Evolutionary conservation across 148 eudicot genomes (phyloP).

Genomic region (Dianthus caryophyllus): DNA sequence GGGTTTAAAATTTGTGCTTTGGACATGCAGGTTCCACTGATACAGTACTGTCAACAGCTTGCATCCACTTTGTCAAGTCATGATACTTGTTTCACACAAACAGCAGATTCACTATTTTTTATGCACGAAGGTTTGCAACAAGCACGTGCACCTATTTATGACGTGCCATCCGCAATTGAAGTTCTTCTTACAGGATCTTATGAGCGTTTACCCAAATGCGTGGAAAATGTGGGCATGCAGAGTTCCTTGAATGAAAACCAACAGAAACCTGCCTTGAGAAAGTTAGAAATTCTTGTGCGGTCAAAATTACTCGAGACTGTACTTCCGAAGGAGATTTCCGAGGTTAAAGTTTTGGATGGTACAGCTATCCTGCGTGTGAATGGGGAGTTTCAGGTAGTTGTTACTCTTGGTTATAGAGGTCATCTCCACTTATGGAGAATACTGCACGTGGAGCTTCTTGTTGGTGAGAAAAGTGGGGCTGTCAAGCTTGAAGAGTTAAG

Average conservation of each 20-base stretch:
- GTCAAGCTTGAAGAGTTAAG: constrained; percentile 79
- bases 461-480: constrained; percentile 86
- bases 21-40: constrained; percentile 78
- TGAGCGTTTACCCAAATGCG: constrained; percentile 89
- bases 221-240: constrained; percentile 83
- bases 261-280: constrained; percentile 78
- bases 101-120: constrained; percentile 94
- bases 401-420: constrained; percentile 98
- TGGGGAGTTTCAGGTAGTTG: constrained; percentile 90
- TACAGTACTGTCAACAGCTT: constrained; percentile 91
- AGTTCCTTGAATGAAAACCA: constrained; percentile 65
- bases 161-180: constrained; percentile 95
- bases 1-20: constrained; percentile 9
- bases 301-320: constrained; percentile 80
- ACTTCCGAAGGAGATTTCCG: constrained; percentile 74
- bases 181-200: constrained; percentile 87
- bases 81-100: constrained; percentile 93
- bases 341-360: constrained; percentile 78
- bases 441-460: constrained; percentile 95
- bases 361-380: constrained; percentile 79
- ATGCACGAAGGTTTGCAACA: constrained; percentile 97
- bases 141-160: constrained; percentile 99
- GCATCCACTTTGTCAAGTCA: constrained; percentile 86
- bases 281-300: constrained; percentile 76
- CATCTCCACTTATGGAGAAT: constrained; percentile 94